Percentiles rank a stretch among this genome's conserved stretches.
Evolutionary conservation across 2,329 filamentous ascomycete species (phyloP).

Genomic region (Lasiodiplodia sp.): DNA sequence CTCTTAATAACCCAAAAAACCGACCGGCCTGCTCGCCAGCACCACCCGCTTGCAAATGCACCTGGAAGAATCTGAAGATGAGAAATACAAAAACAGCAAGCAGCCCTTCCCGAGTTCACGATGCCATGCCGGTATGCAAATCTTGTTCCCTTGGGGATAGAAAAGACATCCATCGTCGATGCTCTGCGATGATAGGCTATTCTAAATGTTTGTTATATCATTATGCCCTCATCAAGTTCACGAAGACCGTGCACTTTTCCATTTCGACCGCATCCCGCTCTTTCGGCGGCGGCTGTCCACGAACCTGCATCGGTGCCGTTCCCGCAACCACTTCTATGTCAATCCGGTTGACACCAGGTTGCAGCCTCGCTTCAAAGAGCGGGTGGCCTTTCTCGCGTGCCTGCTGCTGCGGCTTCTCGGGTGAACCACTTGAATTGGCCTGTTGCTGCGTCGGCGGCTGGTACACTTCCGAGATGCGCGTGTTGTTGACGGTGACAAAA

Average conservation of each 20-base stretch:
- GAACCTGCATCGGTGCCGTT: constrained; percentile 57
- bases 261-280: constrained; percentile 68
- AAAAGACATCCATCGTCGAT: not conserved
- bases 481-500: constrained; percentile 74
- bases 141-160: not conserved
- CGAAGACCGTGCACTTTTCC: constrained; percentile 79
- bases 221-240: constrained; percentile 65
- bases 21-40: not conserved
- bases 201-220: not conserved
- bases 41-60: constrained; percentile 1
- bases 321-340: constrained; percentile 80
- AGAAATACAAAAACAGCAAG: not conserved
- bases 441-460: constrained; percentile 49
- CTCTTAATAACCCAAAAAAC: not conserved
- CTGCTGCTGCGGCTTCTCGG: constrained; percentile 31
- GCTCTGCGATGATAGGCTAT: not conserved
- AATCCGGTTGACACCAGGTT: constrained; percentile 77
- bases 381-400: constrained; percentile 63
- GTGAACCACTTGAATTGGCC: constrained; percentile 32
- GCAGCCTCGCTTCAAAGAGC: constrained; percentile 77
- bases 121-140: not conserved
- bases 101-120: not conserved
- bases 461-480: constrained; percentile 66
- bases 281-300: constrained; percentile 35
- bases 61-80: not conserved